Evolutionary conservation across 331 rosid genomes (phyloP).

Genomic region (Malus hybrid): DNA sequence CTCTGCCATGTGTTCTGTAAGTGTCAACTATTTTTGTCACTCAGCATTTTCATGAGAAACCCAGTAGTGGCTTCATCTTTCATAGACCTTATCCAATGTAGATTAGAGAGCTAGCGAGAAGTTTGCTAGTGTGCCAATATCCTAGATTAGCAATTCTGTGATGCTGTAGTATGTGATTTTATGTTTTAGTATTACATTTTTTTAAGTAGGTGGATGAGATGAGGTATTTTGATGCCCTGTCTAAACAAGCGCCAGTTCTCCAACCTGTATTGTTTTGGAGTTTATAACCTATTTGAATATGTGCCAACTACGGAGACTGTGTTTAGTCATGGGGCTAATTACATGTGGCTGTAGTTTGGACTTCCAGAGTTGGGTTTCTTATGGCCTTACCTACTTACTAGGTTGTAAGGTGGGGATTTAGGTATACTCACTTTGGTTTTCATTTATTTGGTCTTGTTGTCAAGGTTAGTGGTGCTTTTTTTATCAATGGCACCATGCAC

Average conservation of each 20-base stretch:
- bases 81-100: conserved; percentile 18
- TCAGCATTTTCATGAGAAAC: conserved; percentile 23
- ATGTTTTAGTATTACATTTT: not conserved
- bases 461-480: not conserved
- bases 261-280: not conserved
- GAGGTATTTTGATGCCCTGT: not conserved
- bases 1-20: conserved; percentile 68
- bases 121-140: not conserved
- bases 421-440: not conserved
- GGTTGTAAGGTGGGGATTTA: not conserved
- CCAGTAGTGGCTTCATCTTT: conserved; percentile 31
- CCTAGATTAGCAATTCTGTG: not conserved
- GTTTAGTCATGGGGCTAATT: not conserved
- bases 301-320: not conserved
- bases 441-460: not conserved
- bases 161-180: not conserved
- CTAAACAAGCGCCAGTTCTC: not conserved
- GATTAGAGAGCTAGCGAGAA: conserved; percentile 8
- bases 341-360: not conserved
- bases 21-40: conserved; percentile 39
- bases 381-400: not conserved
- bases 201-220: not conserved
- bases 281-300: not conserved
- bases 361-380: not conserved
- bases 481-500: not conserved